phyloP scores from a whole-genome alignment of 148 eudicot species.

The Silene conica region DNA sequence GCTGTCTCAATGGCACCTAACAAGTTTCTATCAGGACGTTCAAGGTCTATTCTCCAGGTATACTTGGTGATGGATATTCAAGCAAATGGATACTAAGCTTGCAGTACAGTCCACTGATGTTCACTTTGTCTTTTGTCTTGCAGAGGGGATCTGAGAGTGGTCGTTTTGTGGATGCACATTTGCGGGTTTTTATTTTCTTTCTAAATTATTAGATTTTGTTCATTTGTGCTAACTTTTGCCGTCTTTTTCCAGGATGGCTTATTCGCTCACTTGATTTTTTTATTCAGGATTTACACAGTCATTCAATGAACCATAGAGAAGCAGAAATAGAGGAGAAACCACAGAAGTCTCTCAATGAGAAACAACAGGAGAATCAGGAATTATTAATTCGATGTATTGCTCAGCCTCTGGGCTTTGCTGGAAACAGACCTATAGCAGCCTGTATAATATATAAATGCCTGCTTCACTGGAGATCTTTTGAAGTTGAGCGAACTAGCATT shows the following conservation, averaged over 20 bases:
- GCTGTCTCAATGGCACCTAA: slow-evolving; percentile 94
- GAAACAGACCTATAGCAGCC: slow-evolving; percentile 85
- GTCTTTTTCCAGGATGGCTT: not conserved
- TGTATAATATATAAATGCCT: slow-evolving; percentile 94
- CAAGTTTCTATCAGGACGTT: slow-evolving; percentile 73
- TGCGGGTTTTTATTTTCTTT: slow-evolving; percentile 21
- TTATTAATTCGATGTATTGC: slow-evolving; percentile 69
- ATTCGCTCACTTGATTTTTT: not conserved
- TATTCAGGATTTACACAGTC: slow-evolving; percentile 75
- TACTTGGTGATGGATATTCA: slow-evolving; percentile 14
- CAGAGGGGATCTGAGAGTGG: slow-evolving; percentile 88
- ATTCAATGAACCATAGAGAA: slow-evolving; percentile 69
- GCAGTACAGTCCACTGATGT: not conserved
- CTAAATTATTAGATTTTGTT: not conserved
- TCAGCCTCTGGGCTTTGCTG: slow-evolving; percentile 79
- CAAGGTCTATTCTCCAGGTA: slow-evolving; percentile 94
- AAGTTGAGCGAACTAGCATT: slow-evolving; percentile 89
- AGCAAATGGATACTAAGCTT: slow-evolving; percentile 2
- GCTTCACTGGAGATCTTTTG: slow-evolving; percentile 98
- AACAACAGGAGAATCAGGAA: slow-evolving; percentile 93
- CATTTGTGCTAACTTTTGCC: slow-evolving; percentile 3
- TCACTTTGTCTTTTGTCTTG: slow-evolving; percentile 23
- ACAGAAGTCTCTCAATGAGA: slow-evolving; percentile 94
- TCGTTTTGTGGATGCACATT: slow-evolving; percentile 49
- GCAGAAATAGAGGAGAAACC: slow-evolving; percentile 85